A percentile compares a stretch with the other conserved stretches of the same genome.
These are phyloP conservation scores for Chrysosporium keratinophilum DNA, from an alignment of 2,329 filamentous ascomycete genomes.

Conservation along the genomic window DNA sequence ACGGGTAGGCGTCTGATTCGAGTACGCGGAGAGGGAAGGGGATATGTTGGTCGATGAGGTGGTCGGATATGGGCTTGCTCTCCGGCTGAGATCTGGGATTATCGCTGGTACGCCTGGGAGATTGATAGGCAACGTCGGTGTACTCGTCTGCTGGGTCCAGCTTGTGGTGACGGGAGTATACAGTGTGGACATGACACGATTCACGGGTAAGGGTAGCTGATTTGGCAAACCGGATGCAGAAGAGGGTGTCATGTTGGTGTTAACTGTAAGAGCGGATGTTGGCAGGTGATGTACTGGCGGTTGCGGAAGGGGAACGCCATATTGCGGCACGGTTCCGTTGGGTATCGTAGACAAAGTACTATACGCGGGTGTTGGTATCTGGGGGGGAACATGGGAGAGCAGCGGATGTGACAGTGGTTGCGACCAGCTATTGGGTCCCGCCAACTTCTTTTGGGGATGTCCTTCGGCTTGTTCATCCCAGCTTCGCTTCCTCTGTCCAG, in stretches of 20 bases:
- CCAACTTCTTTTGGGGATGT: constrained; percentile 10
- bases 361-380: constrained; percentile 30
- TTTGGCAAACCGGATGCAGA: background rate
- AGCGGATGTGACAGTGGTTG: constrained; percentile 19
- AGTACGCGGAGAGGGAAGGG: constrained; percentile 58
- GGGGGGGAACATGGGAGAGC: constrained; percentile 19
- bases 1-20: constrained; percentile 51
- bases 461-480: constrained; percentile 11
- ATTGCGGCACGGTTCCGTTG: constrained; percentile 33
- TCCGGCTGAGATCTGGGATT: constrained; percentile 32
- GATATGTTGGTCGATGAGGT: constrained; percentile 50
- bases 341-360: constrained; percentile 16
- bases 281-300: constrained; percentile 48
- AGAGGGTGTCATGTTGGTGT: constrained; percentile 37
- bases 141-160: constrained; percentile 38
- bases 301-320: constrained; percentile 18
- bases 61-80: constrained; percentile 41
- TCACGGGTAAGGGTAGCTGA: constrained; percentile 9
- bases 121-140: constrained; percentile 19
- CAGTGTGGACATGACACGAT: constrained; percentile 64
- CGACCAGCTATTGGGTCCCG: constrained; percentile 2
- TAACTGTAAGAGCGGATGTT: constrained; percentile 59
- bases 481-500: constrained; percentile 24
- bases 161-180: constrained; percentile 48
- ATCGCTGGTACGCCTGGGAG: constrained; percentile 24